A percentile compares a stretch with the other conserved stretches of the same genome.
Evolutionary conservation across 495 filamentous ascomycete genomes (phyloP).

Genomic region (Xylaria cubensis): DNA sequence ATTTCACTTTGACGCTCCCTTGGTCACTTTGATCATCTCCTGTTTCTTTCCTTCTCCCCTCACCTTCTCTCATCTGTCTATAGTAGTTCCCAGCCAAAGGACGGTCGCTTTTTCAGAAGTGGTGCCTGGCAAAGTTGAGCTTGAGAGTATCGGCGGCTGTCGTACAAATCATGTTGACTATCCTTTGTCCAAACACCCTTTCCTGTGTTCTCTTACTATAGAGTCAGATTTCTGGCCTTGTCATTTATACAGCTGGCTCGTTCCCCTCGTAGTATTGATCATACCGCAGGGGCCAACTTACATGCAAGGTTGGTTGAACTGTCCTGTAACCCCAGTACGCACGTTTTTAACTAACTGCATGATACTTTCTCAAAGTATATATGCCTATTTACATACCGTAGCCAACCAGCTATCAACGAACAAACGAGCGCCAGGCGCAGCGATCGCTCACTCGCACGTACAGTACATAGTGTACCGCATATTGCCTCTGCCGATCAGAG

Average conservation of each 20-base stretch:
- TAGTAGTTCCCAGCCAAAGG: constrained; percentile 15
- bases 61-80: neutral
- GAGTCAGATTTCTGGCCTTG: neutral
- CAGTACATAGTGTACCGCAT: constrained; percentile 25
- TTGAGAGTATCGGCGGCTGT: constrained; percentile 4
- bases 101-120: constrained; percentile 1
- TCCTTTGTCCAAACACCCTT: constrained; percentile 20
- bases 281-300: constrained; percentile 10
- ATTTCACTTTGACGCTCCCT: constrained; percentile 23
- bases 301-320: constrained; percentile 27
- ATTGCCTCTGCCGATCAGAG: constrained; percentile 14
- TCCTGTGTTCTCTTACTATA: neutral
- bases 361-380: constrained; percentile 23
- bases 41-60: neutral
- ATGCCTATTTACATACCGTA: constrained; percentile 6
- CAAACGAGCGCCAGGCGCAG: constrained; percentile 24
- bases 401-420: constrained; percentile 21
- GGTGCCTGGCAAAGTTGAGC: constrained; percentile 1
- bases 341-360: constrained; percentile 18
- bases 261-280: constrained; percentile 8
- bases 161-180: constrained; percentile 24
- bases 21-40: neutral
- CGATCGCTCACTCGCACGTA: constrained; percentile 16
- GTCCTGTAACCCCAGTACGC: neutral
- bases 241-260: constrained; percentile 14